phyloP scores from a whole-genome alignment of 495 filamentous ascomycete species.

The Penicillium bialowiezense region DNA sequence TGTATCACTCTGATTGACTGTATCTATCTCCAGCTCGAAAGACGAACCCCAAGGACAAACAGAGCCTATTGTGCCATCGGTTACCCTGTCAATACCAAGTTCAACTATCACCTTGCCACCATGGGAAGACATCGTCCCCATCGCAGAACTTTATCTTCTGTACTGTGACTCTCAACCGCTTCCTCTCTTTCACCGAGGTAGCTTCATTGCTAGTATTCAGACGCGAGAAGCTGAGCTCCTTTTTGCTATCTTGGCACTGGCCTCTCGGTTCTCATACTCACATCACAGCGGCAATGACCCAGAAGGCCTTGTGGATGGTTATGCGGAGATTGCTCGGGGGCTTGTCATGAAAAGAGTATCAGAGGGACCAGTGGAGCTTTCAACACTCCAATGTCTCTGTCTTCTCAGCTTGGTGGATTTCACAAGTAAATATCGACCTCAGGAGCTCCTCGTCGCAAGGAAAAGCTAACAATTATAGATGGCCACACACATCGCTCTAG shows the following conservation, averaged over 20 bases:
- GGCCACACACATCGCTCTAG: constrained; percentile 47
- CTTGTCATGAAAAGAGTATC: constrained; percentile 43
- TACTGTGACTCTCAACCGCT: constrained; percentile 49
- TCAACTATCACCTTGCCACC: constrained; percentile 26
- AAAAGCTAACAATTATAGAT: constrained; percentile 24
- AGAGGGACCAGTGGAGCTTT: constrained; percentile 45
- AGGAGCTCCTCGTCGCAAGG: neutral
- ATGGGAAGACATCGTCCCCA: constrained; percentile 38
- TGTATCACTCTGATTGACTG: no score
- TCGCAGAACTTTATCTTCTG: constrained; percentile 39
- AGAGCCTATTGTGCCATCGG: constrained; percentile 5
- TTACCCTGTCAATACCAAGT: constrained; percentile 6
- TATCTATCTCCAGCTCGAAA: constrained; percentile 3
- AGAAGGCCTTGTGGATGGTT: constrained; percentile 23
- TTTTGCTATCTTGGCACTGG: constrained; percentile 39
- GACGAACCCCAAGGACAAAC: constrained; percentile 4
- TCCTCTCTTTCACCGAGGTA: constrained; percentile 39
- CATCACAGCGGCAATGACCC: constrained; percentile 13
- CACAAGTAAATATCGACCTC: constrained; percentile 35
- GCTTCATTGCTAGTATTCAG: constrained; percentile 34
- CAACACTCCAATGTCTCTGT: constrained; percentile 46
- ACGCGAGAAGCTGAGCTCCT: constrained; percentile 39
- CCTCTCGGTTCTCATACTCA: constrained; percentile 32
- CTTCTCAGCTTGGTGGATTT: constrained; percentile 47
- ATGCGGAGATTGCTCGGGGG: constrained; percentile 42